Base-by-base conservation (phyloP, 164 flowering plant species). In the Hamamelis virginiana region DNA sequence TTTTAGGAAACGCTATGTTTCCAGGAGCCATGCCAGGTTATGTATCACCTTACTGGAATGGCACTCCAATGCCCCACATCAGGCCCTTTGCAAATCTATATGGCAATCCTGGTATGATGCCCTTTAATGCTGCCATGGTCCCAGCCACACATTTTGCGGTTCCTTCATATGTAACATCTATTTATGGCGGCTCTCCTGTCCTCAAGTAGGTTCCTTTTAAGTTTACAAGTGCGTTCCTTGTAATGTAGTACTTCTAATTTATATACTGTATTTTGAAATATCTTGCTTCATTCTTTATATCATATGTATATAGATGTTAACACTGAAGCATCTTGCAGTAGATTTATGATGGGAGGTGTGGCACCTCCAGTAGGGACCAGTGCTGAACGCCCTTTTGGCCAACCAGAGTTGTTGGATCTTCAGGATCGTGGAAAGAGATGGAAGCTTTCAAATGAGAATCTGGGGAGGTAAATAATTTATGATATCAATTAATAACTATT, bases 21-120 rank as follows among this genome's bases (percentile, higher is more conserved):
- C 75, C 76, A 23, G 84, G 85, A 55, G 76, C 80, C 43, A 62
- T 82, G 73, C 68, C 80, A 57, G 75, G 77, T 62, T 84, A 78
- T 80, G 73, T 75, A 47, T 69, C 85, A 47, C 76, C 85, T 53
- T 85, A 74, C 60, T 88, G 92, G 90, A 81, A 76, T 56, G 83
- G 77, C 23, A 26, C 74, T 75, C 60, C 82, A n/a, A 71, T 71
- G 22, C 76, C 88, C 28, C 78, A 80, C 44, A 21, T 71, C 25
- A 74, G 80, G 58, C 87, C 91, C 16, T 85, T 64, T 63, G 62
- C 69, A 64, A 79, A 78, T 68, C 69, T 82, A 48, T 91, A 83
- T 81, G 77, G 76, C 19, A 71, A 74, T 67, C 81, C 81, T 57
- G 85, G 83, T 45, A 73, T 82, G 83, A 76, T 83, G 82, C 78